Conservation (phyloP, 441 rosid genomes). For the Corymbia calophylla region DNA sequence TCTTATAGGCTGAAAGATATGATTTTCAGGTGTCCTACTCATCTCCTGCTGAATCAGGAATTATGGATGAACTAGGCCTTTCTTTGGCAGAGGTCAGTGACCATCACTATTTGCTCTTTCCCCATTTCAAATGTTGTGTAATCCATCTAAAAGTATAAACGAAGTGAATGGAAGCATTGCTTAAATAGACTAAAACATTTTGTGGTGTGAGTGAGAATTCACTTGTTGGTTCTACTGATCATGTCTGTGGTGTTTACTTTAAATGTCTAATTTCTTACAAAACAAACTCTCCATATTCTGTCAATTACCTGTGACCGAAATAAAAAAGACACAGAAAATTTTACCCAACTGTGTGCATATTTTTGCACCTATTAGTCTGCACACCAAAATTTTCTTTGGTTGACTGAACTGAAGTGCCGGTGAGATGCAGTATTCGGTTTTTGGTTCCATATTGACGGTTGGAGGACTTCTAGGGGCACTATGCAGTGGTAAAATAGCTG, state of each 20-base stretch:
- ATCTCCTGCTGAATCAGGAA: slow-evolving; percentile 67
- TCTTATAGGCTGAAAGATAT: neutral
- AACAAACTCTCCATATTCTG: neutral
- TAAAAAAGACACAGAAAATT: neutral
- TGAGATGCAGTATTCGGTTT: slow-evolving; percentile 66
- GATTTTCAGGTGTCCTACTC: slow-evolving; percentile 60
- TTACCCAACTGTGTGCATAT: neutral
- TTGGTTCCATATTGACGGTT: slow-evolving; percentile 71
- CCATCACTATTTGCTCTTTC: neutral
- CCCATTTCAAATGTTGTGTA: neutral
- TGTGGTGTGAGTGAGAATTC: neutral
- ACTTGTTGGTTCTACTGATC: neutral
- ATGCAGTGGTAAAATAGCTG: slow-evolving; percentile 70
- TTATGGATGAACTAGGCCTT: slow-evolving; percentile 49
- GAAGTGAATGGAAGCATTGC: neutral
- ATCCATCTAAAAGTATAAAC: neutral
- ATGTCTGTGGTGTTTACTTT: neutral
- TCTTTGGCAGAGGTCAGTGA: slow-evolving; percentile 52
- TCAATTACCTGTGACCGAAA: neutral
- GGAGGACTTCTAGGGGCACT: slow-evolving; percentile 90
- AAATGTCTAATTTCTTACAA: neutral
- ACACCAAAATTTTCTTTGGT: neutral
- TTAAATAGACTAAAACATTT: neutral
- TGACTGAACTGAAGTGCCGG: neutral
- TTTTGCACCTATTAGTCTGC: neutral